Evolutionary conservation across 371 early-diverging fungal species (phyloP), one percentile per base, ranked within the genome.

Genomic region (Entomophthora muscae): DNA sequence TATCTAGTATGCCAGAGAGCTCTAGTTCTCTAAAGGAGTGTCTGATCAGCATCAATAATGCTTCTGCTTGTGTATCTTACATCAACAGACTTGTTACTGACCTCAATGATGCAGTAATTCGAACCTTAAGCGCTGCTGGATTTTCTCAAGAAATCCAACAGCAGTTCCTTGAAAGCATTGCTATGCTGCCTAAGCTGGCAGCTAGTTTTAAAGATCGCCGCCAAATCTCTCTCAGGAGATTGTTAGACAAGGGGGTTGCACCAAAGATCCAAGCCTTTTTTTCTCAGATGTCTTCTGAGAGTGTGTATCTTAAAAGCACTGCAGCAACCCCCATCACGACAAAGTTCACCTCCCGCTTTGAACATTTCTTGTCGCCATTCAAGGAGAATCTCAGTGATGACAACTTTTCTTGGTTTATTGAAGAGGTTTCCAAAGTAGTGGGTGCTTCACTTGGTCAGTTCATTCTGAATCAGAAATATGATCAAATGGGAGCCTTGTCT

Each of bases 181-280:
- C 26, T 23, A 31, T 61, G 7, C 27, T 61, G 17, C 31, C 31
- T 5, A 22, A 31, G 17, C 21, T 57, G 26, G 31, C 31, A 12
- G 31, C 26, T 3, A 32, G 33, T 51, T 61, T 61, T 23, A 23
- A 21, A 5, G 33, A 31, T 5, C 23, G 22, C 26, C 31, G 42
- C 23, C 12, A 7, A 17, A 26, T 26, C 56, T 42, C 42, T 10
- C 42, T 42, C 42, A 42, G 42, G 42, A 17, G 28, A 26, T 61
- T 61, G n/a, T 7, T 61, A n/a, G 61, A 61, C 7, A 61, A 12
- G 21, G 61, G 21, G n/a, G 42, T 61, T 33, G 22, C 13, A 21
- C 23, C 23, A 2, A 61, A 61, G 26, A 26, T 61, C 12, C 23
- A 33, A n/a, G 61, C 61, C 42, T 61, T 61, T 32, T 61, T 61